Evolutionary conservation across 495 filamentous ascomycete species (phyloP).

Genomic region (Penicillium arizonense): DNA sequence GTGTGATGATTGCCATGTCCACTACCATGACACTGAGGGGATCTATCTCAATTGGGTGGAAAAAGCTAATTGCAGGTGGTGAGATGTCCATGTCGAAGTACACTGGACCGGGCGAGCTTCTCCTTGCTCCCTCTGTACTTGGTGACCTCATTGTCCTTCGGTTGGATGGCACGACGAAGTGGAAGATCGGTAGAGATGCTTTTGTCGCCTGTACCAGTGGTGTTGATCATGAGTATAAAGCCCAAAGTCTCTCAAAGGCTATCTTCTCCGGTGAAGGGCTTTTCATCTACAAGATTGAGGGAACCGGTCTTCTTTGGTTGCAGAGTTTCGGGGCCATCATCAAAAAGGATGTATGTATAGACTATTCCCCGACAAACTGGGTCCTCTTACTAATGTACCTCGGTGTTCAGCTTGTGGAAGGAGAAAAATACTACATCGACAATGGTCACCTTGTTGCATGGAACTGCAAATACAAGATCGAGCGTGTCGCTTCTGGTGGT

Average conservation of each 20-base stretch:
- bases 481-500: conserved; percentile 85
- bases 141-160: conserved; percentile 86
- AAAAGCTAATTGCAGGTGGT: conserved; percentile 79
- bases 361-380: background rate
- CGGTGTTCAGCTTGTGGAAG: conserved; percentile 58
- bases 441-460: conserved; percentile 96
- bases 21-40: conserved; percentile 82
- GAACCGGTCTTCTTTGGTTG: conserved; percentile 79
- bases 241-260: conserved; percentile 83
- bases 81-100: conserved; percentile 79
- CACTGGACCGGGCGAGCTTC: conserved; percentile 87
- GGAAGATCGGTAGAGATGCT: conserved; percentile 79
- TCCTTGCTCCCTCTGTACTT: conserved; percentile 74
- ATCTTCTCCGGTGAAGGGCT: conserved; percentile 93
- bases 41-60: conserved; percentile 73
- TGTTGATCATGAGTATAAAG: conserved; percentile 78
- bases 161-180: conserved; percentile 61
- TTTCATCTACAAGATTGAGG: conserved; percentile 85
- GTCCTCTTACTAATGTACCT: conserved; percentile 9
- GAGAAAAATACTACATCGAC: conserved; percentile 87
- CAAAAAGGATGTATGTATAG: conserved; percentile 77
- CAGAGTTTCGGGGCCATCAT: conserved; percentile 94
- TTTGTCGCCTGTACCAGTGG: conserved; percentile 78
- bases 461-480: conserved; percentile 89
- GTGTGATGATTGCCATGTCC: conserved; percentile 93